phyloP scores from a whole-genome alignment of 2,329 filamentous ascomycete species.

The Colletotrichum salicis region DNA sequence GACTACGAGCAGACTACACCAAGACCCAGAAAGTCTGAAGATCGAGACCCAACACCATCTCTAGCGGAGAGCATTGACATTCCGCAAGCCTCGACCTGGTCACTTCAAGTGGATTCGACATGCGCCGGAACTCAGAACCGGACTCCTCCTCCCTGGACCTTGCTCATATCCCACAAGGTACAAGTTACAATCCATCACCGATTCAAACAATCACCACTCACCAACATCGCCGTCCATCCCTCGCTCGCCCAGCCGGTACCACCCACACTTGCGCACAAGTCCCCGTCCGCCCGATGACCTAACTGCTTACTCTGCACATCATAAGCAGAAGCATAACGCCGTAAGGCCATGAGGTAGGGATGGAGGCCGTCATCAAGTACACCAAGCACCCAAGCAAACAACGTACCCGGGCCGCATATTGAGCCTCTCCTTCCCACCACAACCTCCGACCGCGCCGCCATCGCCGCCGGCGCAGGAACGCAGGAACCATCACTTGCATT shows the following conservation, averaged over 20 bases:
- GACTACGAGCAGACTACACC: background rate
- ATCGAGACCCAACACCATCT: background rate
- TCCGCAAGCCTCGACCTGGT: constrained; percentile 14
- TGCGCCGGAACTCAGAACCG: constrained; percentile 1
- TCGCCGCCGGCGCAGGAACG: constrained; percentile 19
- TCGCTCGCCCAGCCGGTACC: constrained; percentile 2
- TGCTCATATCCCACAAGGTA: background rate
- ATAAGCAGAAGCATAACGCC: constrained; percentile 19
- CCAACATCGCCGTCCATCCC: constrained; percentile 16
- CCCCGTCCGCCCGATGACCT: background rate
- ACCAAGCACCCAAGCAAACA: constrained; percentile 24
- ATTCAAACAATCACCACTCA: background rate
- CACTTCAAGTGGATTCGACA: background rate
- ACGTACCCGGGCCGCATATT: constrained; percentile 32
- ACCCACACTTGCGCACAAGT: background rate
- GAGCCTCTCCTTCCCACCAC: constrained; percentile 16
- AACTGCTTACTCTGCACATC: background rate
- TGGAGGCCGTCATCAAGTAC: constrained; percentile 20
- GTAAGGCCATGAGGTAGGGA: constrained; percentile 11
- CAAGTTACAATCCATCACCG: no score
- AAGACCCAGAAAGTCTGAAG: background rate
- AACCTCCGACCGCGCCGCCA: constrained; percentile 1
- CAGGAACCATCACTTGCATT: constrained; percentile 32
- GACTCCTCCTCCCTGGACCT: constrained; percentile 23
- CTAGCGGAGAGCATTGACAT: constrained; percentile 18